Percentiles rank a stretch among this genome's conserved stretches.
Conservation (phyloP, 208 protist genomes). For the Trypanosoma melophagium region DNA sequence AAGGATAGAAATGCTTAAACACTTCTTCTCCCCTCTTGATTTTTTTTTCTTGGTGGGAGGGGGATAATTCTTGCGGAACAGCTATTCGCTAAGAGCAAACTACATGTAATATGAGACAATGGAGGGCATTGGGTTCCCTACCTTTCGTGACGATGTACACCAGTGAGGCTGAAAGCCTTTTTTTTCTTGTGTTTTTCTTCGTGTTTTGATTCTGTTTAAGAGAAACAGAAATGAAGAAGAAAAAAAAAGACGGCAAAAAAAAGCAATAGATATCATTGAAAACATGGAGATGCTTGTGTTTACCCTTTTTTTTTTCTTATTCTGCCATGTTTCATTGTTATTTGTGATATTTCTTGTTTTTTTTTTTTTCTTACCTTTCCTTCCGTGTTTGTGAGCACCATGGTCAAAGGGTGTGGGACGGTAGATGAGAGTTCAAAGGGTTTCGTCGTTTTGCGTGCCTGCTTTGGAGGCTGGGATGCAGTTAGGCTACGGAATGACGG, state of each 20-base stretch:
- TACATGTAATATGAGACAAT: neutral
- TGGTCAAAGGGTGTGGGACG: neutral
- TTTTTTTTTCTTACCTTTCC: neutral
- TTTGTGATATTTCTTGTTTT: conserved; percentile 6
- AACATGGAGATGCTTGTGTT: neutral
- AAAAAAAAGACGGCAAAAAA: too few species aligned
- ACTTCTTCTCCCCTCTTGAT: neutral
- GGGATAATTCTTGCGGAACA: too few species aligned
- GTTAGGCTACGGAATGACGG: conserved; percentile 22
- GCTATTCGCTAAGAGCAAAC: neutral
- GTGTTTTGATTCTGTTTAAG: conserved; percentile 1
- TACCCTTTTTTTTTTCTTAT: conserved; percentile 5
- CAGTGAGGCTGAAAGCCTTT: neutral
- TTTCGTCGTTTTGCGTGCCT: conserved; percentile 1
- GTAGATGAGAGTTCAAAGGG: neutral
- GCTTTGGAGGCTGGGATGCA: conserved; percentile 15
- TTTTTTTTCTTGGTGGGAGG: too few species aligned
- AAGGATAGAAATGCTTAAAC: neutral
- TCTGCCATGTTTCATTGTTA: neutral
- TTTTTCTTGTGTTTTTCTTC: neutral
- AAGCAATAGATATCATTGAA: conserved; percentile 3
- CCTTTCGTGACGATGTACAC: neutral
- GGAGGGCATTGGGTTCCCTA: neutral
- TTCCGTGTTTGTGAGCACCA: neutral
- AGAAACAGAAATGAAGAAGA: neutral